Conservation (phyloP, 148 eudicot species). For the Vaccinium myrtillus region DNA sequence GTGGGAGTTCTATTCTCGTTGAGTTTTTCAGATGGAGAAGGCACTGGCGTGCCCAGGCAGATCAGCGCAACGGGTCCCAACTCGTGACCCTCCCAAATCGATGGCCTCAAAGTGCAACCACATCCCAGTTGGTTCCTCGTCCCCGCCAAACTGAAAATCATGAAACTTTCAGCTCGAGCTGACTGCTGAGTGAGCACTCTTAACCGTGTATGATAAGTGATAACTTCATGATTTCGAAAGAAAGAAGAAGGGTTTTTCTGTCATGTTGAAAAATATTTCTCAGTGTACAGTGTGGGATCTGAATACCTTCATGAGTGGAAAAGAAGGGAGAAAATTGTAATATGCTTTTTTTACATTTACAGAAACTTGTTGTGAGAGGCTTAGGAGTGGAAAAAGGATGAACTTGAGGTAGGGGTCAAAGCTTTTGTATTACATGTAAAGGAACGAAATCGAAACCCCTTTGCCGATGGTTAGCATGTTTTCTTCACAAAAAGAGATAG, state of each 20-base stretch:
- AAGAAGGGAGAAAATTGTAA: background rate
- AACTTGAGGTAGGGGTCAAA: background rate
- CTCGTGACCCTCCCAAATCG: constrained; percentile 12
- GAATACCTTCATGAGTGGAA: background rate
- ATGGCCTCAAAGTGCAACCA: constrained; percentile 16
- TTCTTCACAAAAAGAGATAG: background rate
- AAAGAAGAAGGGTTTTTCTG: background rate
- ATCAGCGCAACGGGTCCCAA: constrained; percentile 23
- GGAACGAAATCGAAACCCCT: background rate
- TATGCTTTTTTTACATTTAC: background rate
- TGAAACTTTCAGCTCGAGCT: constrained; percentile 45
- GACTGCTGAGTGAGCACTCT: constrained; percentile 28
- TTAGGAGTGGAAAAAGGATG: background rate
- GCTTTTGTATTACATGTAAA: background rate
- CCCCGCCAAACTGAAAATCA: constrained; percentile 33
- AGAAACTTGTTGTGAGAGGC: background rate
- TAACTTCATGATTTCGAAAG: too few species aligned
- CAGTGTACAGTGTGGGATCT: background rate
- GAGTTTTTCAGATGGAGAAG: constrained; percentile 58
- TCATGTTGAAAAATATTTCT: background rate
- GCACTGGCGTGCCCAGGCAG: constrained; percentile 21
- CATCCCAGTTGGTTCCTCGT: constrained; percentile 22
- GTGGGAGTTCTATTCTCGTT: constrained; percentile 57
- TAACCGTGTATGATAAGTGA: background rate
- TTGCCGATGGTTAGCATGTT: background rate